phyloP scores from a whole-genome alignment of 495 filamentous ascomycete species.

The Xylaria castorea region DNA sequence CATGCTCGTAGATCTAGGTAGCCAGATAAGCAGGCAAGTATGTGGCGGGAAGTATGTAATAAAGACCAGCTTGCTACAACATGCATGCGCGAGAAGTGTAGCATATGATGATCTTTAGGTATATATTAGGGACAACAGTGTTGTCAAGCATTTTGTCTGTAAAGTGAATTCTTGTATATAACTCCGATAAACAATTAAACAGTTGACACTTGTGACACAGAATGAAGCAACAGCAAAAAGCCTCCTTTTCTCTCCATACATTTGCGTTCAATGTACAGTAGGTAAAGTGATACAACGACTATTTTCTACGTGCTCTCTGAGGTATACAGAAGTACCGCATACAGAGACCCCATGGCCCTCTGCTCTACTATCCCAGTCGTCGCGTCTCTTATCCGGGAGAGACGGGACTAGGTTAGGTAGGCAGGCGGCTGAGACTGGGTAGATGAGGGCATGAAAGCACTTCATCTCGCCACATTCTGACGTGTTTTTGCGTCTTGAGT shows the following conservation, averaged over 20 bases:
- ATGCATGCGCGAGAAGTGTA: background rate
- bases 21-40: background rate
- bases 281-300: background rate
- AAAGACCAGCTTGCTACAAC: background rate
- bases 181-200: background rate
- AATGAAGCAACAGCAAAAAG: background rate
- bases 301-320: background rate
- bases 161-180: background rate
- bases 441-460: slow-evolving; percentile 5
- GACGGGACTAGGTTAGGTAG: slow-evolving; percentile 3
- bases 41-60: background rate
- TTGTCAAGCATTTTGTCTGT: background rate
- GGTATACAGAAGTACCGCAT: background rate
- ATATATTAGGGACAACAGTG: background rate
- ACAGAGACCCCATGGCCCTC: background rate
- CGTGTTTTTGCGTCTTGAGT: slow-evolving; percentile 2
- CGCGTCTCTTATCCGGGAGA: slow-evolving; percentile 1
- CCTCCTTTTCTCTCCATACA: background rate
- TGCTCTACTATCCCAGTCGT: background rate
- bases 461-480: slow-evolving; percentile 20
- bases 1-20: too few species aligned
- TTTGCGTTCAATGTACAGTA: background rate
- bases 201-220: background rate
- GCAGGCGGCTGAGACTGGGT: background rate
- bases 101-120: background rate